These are phyloP conservation scores for Massariosphaeria phaeospora DNA, from an alignment of 495 filamentous ascomycete species.

Conservation along the genomic window DNA sequence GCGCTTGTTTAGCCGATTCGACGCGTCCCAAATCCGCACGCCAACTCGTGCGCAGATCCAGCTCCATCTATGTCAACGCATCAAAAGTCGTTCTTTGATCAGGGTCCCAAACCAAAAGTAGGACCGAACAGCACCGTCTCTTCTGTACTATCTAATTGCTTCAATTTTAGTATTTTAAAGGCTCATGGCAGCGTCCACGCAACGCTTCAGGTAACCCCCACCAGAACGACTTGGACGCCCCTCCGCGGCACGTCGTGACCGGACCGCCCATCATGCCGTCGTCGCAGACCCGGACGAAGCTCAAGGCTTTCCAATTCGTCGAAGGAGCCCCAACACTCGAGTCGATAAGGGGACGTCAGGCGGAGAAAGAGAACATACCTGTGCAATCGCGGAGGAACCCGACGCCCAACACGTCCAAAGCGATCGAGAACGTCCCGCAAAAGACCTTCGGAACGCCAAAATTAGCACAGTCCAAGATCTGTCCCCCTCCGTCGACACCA, in stretches of 20 bases:
- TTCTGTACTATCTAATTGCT: background rate
- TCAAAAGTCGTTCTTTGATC: constrained; percentile 48
- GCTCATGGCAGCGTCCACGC: constrained; percentile 26
- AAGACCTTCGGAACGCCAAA: constrained; percentile 38
- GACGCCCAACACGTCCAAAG: constrained; percentile 11
- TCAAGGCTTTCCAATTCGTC: constrained; percentile 55
- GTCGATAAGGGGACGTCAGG: constrained; percentile 10
- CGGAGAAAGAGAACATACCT: constrained; percentile 39
- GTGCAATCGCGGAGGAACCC: background rate
- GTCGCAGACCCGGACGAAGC: constrained; percentile 53
- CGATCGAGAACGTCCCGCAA: background rate
- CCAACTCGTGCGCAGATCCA: background rate
- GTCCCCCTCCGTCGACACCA: constrained; percentile 59
- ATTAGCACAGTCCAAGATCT: constrained; percentile 13
- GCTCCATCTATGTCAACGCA: constrained; percentile 40
- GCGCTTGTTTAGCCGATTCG: no score
- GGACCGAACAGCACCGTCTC: background rate
- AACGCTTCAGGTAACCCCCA: constrained; percentile 20
- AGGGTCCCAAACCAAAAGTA: constrained; percentile 36
- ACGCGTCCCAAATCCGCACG: constrained; percentile 9
- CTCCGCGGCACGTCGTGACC: constrained; percentile 21
- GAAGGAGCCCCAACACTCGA: constrained; percentile 35
- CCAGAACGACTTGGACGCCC: constrained; percentile 13
- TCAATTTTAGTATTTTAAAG: constrained; percentile 9
- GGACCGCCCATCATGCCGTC: constrained; percentile 46